Conservation (phyloP, 2,329 filamentous ascomycete species). For the Claviceps cyperi region DNA sequence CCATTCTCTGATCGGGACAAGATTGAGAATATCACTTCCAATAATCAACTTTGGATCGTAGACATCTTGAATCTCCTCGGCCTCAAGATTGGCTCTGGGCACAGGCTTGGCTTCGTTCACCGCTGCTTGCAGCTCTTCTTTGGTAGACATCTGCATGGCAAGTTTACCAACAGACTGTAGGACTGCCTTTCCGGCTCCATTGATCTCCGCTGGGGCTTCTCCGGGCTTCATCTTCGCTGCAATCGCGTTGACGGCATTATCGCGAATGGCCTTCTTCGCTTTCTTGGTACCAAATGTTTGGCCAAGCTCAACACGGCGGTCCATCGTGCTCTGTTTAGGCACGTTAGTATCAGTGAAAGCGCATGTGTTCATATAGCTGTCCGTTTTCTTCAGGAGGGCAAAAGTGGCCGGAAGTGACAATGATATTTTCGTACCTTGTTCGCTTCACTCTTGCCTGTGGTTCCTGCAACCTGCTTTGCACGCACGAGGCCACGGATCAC, state of each 20-base stretch:
- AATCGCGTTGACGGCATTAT: conserved; percentile 59
- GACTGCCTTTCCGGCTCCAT: conserved; percentile 42
- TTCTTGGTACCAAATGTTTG: conserved; percentile 77
- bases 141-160: conserved; percentile 51
- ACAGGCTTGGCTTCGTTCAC: conserved; percentile 58
- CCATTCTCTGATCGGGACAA: conserved; percentile 61
- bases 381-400: not conserved
- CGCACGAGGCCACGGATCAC: conserved; percentile 42
- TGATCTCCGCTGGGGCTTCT: conserved; percentile 33
- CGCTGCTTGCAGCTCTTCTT: conserved; percentile 48
- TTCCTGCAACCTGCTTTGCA: conserved; percentile 35
- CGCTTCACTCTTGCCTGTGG: conserved; percentile 21
- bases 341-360: conserved; percentile 11
- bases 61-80: conserved; percentile 54
- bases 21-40: conserved; percentile 49
- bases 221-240: conserved; percentile 23
- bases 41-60: conserved; percentile 56
- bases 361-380: not conserved
- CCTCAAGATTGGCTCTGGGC: conserved; percentile 53
- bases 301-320: conserved; percentile 54
- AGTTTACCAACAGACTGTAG: conserved; percentile 48
- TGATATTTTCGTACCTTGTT: conserved; percentile 13
- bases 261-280: conserved; percentile 61
- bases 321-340: conserved; percentile 35
- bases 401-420: too few species aligned